phyloP scores from a whole-genome alignment of 2,329 filamentous ascomycete genomes.

The Alternaria burnsii region DNA sequence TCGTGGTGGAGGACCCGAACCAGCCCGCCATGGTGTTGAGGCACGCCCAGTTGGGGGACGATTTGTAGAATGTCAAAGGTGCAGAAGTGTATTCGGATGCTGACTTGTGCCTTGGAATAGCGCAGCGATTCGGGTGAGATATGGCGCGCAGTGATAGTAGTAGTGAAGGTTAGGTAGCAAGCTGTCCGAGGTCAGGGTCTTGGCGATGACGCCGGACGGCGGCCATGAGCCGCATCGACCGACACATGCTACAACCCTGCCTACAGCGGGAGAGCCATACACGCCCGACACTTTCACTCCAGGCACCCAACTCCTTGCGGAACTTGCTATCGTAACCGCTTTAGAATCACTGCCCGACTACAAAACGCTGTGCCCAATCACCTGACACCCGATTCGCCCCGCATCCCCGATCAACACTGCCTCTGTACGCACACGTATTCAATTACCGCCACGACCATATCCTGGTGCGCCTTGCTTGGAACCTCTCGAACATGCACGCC shows the following conservation, averaged over 20 bases:
- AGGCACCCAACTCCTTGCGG: background rate
- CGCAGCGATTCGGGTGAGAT: background rate
- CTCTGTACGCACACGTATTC: constrained; percentile 16
- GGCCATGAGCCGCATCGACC: constrained; percentile 18
- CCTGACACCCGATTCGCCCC: constrained; percentile 13
- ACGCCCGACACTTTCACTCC: constrained; percentile 1
- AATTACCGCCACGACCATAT: constrained; percentile 9
- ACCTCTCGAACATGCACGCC: constrained; percentile 36
- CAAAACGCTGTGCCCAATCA: constrained; percentile 2
- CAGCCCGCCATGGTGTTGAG: constrained; percentile 81
- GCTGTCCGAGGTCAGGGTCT: constrained; percentile 13
- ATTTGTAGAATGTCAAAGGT: background rate
- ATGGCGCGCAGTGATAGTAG: constrained; percentile 8
- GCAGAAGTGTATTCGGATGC: no score
- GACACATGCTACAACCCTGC: constrained; percentile 13
- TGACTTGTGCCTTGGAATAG: background rate
- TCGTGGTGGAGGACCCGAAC: constrained; percentile 84
- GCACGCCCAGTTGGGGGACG: background rate
- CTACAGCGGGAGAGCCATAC: constrained; percentile 7
- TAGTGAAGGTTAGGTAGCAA: constrained; percentile 21
- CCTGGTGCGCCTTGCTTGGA: constrained; percentile 1
- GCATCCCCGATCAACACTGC: constrained; percentile 12
- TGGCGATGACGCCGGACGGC: constrained; percentile 23
- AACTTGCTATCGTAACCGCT: background rate
- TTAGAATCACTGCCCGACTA: background rate